phyloP scores from a whole-genome alignment of 1,139 yeast species.

The Blastobotrys persicus region DNA sequence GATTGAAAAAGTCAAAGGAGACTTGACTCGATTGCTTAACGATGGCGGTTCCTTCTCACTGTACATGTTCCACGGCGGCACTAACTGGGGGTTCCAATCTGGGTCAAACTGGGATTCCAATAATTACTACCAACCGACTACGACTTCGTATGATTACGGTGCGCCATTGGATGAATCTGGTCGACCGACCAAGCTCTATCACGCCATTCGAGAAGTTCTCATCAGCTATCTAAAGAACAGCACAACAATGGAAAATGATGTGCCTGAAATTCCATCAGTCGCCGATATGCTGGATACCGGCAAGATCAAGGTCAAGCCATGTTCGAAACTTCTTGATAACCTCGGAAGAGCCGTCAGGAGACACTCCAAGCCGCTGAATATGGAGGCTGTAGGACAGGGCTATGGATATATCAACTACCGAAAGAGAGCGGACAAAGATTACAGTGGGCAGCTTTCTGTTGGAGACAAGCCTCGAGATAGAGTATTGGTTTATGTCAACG shows the following conservation, averaged over 20 bases:
- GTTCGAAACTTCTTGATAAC: conserved; percentile 4
- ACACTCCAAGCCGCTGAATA: conserved; percentile 5
- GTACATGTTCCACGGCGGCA: conserved; percentile 14
- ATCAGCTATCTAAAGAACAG: background rate
- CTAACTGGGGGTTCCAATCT: conserved; percentile 13
- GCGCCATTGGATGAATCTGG: conserved; percentile 15
- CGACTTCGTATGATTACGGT: conserved; percentile 13
- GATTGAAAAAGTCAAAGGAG: background rate
- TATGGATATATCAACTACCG: conserved; percentile 9
- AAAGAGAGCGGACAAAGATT: background rate
- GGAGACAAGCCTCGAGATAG: conserved; percentile 13
- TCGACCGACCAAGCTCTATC: conserved; percentile 9
- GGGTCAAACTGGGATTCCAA: conserved; percentile 11
- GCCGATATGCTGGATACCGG: conserved; percentile 1
- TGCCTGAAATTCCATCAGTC: conserved; percentile 8
- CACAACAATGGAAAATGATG: conserved; percentile 2
- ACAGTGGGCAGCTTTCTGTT: conserved; percentile 2
- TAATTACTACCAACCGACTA: background rate
- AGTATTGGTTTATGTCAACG: conserved; percentile 11
- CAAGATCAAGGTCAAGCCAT: conserved; percentile 3
- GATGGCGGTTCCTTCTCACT: conserved; percentile 6
- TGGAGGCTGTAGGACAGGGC: conserved; percentile 11
- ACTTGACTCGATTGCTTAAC: conserved; percentile 4
- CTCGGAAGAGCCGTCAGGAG: background rate
- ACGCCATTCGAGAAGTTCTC: conserved; percentile 7